Base-by-base conservation (phyloP, 2,329 filamentous ascomycete species). In the Nothophoma quercina region DNA sequence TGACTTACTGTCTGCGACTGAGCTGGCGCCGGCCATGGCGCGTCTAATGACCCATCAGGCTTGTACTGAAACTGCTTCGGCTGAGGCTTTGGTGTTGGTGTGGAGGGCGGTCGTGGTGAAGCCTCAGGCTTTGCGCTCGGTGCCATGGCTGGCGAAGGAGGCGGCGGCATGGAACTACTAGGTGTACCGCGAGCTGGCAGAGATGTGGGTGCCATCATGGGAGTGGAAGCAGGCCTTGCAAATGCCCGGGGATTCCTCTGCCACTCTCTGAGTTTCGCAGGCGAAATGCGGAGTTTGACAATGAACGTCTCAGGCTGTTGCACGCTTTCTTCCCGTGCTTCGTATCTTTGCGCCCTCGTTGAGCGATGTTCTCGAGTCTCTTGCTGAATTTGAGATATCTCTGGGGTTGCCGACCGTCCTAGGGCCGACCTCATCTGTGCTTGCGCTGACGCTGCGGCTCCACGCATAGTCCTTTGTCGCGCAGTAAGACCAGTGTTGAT, bases 331-430 rank as follows among this genome's bases (percentile, higher is more conserved):
- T 97, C 93, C 40, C 91, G 85, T 34, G 86, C 84, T 58, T 89
- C 84, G 59, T 85, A 83, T 49, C 82, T 69, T 54, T 78, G 73
- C 61, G 84, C 79, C 59, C 85, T 79, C 5, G 88, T 87, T 7
- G 84, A 86, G 65, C 92, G 82, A 1, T 88, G 85, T 72, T 96
- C 91, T 64, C 92, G 81, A 1, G 88, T 85, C 72, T 96, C 91
- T 64, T 90, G 85, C 64, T 87, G 66, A 12, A 83, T 78, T 47
- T 80, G 76, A 35, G 81, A 83, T 8, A 87, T 80, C 72, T 98
- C 95, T 3, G 95, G 95, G 0, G 95, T 98, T 71, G 93, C 90
- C 25, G 93, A 97, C 55, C 95, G 88, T n/a, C 79, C 80, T 36
- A 82, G 77, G 59, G 90, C 88, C 28, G 88, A 88, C 58, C 84